Evolutionary conservation across 208 protist genomes (phyloP).

Genomic region (Wallacemonas sp.): DNA sequence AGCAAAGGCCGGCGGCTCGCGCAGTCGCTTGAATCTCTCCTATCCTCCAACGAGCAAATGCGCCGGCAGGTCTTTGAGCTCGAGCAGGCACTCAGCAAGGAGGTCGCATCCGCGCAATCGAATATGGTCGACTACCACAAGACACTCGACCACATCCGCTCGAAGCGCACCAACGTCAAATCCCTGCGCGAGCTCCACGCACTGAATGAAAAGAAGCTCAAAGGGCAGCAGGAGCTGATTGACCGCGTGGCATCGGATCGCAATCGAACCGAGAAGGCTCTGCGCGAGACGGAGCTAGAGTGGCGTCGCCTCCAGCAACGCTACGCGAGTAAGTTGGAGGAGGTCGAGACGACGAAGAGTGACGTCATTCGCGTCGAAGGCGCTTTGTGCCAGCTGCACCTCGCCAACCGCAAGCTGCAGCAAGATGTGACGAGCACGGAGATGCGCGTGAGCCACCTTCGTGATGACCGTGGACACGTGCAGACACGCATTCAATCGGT

Average conservation of each 20-base stretch:
- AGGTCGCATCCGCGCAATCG: slow-evolving; percentile 71
- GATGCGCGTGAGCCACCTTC: slow-evolving; percentile 63
- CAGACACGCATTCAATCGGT: slow-evolving; percentile 55
- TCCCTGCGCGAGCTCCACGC: slow-evolving; percentile 90
- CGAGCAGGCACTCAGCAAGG: slow-evolving; percentile 88
- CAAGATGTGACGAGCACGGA: slow-evolving; percentile 85
- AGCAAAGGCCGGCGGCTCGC: slow-evolving; percentile 89
- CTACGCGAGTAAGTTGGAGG: slow-evolving; percentile 93
- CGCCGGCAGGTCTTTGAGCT: slow-evolving; percentile 91
- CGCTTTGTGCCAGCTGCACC: slow-evolving; percentile 80
- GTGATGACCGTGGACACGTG: slow-evolving; percentile 60
- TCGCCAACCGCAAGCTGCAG: slow-evolving; percentile 67
- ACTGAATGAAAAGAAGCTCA: slow-evolving; percentile 93
- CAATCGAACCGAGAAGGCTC: slow-evolving; percentile 96
- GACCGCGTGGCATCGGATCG: slow-evolving; percentile 95
- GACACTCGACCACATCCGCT: slow-evolving; percentile 92
- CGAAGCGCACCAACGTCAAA: slow-evolving; percentile 69
- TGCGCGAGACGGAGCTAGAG: slow-evolving; percentile 96
- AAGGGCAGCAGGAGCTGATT: slow-evolving; percentile 96
- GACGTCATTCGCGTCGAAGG: slow-evolving; percentile 96
- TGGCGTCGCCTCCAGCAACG: slow-evolving; percentile 92
- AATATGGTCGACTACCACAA: slow-evolving; percentile 85
- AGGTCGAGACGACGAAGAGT: slow-evolving; percentile 91
- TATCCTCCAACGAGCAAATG: slow-evolving; percentile 86
- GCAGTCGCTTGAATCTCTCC: slow-evolving; percentile 85